Percentiles rank a stretch among this genome's conserved stretches.
phyloP scores from a whole-genome alignment of 371 early-diverging fungal species.

The Apophysomyces ossiformis region DNA sequence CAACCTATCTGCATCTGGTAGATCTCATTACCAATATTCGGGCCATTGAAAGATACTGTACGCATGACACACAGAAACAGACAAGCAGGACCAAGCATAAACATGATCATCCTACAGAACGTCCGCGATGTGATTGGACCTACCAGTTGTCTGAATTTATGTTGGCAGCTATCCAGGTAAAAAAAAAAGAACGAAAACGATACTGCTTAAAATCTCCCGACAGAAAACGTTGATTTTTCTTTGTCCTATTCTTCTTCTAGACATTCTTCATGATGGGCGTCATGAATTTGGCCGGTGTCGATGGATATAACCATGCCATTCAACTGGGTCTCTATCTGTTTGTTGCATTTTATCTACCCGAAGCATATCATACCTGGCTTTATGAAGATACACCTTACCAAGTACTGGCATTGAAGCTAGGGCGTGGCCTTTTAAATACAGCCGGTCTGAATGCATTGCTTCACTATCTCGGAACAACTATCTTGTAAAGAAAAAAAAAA shows the following conservation, averaged over 20 bases:
- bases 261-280: slow-evolving; percentile 28
- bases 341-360: slow-evolving; percentile 20
- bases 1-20: slow-evolving; percentile 17
- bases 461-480: slow-evolving; percentile 22
- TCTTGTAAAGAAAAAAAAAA: slow-evolving; percentile 6
- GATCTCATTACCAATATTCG: slow-evolving; percentile 17
- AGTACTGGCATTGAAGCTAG: slow-evolving; percentile 13
- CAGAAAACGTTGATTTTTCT: too few species aligned
- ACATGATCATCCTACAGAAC: not conserved
- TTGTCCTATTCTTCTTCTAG: not conserved
- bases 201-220: too few species aligned
- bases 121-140: not conserved
- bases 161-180: slow-evolving; percentile 20
- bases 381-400: slow-evolving; percentile 19
- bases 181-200: not conserved
- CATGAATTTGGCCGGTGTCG: slow-evolving; percentile 25
- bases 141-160: slow-evolving; percentile 15
- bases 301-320: slow-evolving; percentile 19
- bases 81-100: not conserved
- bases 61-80: slow-evolving; percentile 6
- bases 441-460: slow-evolving; percentile 18
- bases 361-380: slow-evolving; percentile 13
- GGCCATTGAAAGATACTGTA: slow-evolving; percentile 12
- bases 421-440: slow-evolving; percentile 19
- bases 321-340: slow-evolving; percentile 25